These are phyloP conservation scores for Actinomortierella ambigua DNA, from an alignment of 371 early-diverging fungal genomes.

Conservation along the genomic window DNA sequence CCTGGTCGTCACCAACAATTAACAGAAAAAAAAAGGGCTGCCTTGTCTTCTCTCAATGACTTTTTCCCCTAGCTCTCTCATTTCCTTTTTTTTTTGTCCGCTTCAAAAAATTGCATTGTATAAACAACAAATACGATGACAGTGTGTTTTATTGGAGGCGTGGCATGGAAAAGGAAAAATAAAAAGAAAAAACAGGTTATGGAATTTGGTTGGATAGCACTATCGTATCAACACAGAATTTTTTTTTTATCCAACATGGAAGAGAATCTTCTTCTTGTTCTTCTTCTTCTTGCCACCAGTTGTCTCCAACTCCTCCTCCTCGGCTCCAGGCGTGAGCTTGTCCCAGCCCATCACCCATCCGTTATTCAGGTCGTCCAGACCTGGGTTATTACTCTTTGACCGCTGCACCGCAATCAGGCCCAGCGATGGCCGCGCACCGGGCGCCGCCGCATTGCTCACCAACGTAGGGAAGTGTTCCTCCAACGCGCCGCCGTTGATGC, in stretches of 20 bases:
- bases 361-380: constrained; percentile 23
- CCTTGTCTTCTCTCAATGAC: background rate
- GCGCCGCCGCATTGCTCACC: constrained; percentile 24
- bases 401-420: constrained; percentile 43
- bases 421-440: constrained; percentile 51
- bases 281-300: constrained; percentile 60
- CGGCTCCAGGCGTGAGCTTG: constrained; percentile 11
- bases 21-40: background rate
- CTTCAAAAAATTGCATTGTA: no score
- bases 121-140: no score
- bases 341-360: constrained; percentile 42
- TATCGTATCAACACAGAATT: constrained; percentile 11
- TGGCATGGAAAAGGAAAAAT: no score
- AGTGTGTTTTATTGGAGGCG: no score
- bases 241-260: constrained; percentile 60
- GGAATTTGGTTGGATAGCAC: no score
- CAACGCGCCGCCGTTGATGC: constrained; percentile 4
- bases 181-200: no score
- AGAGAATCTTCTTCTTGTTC: constrained; percentile 58
- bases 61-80: background rate
- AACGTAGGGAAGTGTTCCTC: constrained; percentile 32
- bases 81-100: background rate
- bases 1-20: constrained; percentile 31
- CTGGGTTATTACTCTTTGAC: constrained; percentile 40
- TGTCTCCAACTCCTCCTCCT: constrained; percentile 14